Evolutionary conservation across 192 early-diverging fungal genomes (phyloP).

Genomic region (Mortierella antarctica): DNA sequence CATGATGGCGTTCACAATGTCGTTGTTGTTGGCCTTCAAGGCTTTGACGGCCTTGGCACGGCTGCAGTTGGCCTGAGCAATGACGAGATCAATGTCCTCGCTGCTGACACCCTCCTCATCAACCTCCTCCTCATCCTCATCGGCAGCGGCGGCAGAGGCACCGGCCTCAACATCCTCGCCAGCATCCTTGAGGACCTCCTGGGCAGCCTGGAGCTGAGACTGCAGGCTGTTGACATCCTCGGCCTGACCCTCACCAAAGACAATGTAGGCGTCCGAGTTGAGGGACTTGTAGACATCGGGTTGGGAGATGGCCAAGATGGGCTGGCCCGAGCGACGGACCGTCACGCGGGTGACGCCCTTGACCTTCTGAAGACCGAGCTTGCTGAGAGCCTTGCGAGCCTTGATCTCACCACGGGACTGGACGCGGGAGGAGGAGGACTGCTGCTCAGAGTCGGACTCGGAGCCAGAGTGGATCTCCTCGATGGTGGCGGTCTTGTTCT

Average conservation of each 20-base stretch:
- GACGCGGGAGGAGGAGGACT: constrained; percentile 40
- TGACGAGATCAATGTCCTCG: constrained; percentile 92
- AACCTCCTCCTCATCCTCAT: constrained; percentile 76
- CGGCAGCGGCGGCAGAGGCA: constrained; percentile 55
- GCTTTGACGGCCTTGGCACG: constrained; percentile 93
- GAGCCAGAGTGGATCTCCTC: constrained; percentile 46
- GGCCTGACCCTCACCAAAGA: constrained; percentile 94
- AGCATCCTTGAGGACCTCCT: constrained; percentile 68
- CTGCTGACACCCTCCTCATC: constrained; percentile 82
- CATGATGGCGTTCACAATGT: constrained; percentile 99
- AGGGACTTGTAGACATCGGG: constrained; percentile 95
- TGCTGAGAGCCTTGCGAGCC: constrained; percentile 95
- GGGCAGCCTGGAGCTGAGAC: constrained; percentile 76
- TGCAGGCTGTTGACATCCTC: constrained; percentile 83
- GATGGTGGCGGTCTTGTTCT: constrained; percentile 55
- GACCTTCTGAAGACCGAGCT: constrained; percentile 91
- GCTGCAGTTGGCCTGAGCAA: constrained; percentile 88
- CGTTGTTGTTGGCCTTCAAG: constrained; percentile 85
- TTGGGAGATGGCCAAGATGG: constrained; percentile 86
- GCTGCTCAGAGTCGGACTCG: constrained; percentile 44
- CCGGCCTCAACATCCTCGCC: constrained; percentile 52
- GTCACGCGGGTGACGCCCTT: constrained; percentile 90
- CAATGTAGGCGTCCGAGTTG: constrained; percentile 93
- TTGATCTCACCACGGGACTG: constrained; percentile 93
- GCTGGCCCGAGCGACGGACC: constrained; percentile 76